phyloP scores from a whole-genome alignment of 2,329 filamentous ascomycete species.

The Arthroderma sp. region DNA sequence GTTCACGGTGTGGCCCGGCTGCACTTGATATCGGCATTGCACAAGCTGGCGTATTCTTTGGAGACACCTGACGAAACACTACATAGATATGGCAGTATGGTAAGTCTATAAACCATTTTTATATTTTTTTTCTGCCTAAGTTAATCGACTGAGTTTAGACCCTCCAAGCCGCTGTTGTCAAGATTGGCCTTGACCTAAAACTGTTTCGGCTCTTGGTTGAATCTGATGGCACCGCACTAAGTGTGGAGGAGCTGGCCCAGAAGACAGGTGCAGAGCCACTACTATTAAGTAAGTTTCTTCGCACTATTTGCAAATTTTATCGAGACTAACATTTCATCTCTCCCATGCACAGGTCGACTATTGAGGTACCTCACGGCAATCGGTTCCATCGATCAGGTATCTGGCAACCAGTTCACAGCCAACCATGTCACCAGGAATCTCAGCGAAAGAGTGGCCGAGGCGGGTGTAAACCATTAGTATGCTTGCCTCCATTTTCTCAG shows the following conservation, averaged over 20 bases:
- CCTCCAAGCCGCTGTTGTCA: neutral
- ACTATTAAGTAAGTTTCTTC: conserved; percentile 1
- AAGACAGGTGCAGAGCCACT: conserved; percentile 7
- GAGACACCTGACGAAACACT: neutral
- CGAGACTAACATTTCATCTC: neutral
- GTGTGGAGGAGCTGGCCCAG: conserved; percentile 8
- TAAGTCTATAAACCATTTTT: neutral
- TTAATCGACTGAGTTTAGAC: neutral
- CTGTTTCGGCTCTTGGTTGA: neutral
- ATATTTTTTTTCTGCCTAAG: neutral
- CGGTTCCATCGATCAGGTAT: conserved; percentile 7
- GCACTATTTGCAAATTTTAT: neutral
- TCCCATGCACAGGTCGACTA: conserved; percentile 9
- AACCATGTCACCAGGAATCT: conserved; percentile 6
- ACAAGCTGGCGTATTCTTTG: neutral
- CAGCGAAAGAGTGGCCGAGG: conserved; percentile 13
- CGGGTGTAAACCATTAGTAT: conserved; percentile 15
- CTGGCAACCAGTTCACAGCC: neutral
- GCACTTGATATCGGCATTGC: neutral
- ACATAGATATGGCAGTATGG: neutral
- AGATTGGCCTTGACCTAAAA: neutral
- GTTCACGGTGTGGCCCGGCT: no score
- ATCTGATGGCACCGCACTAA: conserved; percentile 3
- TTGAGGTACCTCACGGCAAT: conserved; percentile 12
- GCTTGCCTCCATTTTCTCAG: conserved; percentile 6